Conservation (phyloP, 495 filamentous ascomycete species). For the Penicillium coprophilum region DNA sequence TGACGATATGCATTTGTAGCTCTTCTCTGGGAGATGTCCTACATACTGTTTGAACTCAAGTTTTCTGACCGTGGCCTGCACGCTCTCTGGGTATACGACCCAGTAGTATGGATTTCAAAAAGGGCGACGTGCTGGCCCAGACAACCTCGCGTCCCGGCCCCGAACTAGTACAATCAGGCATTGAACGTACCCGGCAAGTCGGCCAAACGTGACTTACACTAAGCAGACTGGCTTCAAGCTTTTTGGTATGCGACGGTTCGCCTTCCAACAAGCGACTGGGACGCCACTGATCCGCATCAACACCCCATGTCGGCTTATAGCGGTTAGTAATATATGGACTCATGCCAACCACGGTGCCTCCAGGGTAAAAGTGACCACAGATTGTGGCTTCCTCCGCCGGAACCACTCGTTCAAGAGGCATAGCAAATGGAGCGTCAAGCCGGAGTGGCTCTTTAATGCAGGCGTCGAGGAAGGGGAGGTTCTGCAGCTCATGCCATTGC, state of each 20-base stretch:
- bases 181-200: constrained; percentile 6
- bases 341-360: constrained; percentile 17
- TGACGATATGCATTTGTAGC: neutral
- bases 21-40: constrained; percentile 1
- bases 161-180: constrained; percentile 24
- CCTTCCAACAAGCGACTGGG: constrained; percentile 25
- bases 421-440: constrained; percentile 36
- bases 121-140: constrained; percentile 26
- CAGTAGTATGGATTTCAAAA: constrained; percentile 19
- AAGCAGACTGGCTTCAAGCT: constrained; percentile 19
- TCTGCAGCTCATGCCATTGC: constrained; percentile 26
- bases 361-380: constrained; percentile 16
- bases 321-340: constrained; percentile 18
- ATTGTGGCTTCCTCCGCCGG: constrained; percentile 29
- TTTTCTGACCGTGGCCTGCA: constrained; percentile 10
- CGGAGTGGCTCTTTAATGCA: constrained; percentile 61
- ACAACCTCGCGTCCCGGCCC: constrained; percentile 26
- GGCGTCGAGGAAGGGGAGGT: constrained; percentile 38
- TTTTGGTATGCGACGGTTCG: constrained; percentile 15
- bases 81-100: constrained; percentile 13
- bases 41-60: constrained; percentile 4
- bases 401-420: constrained; percentile 39
- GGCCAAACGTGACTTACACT: constrained; percentile 20
- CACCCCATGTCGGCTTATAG: constrained; percentile 23
- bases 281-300: constrained; percentile 25